Conservation (phyloP, 768 basidiomycete genomes). For the Podaxis sp. region DNA sequence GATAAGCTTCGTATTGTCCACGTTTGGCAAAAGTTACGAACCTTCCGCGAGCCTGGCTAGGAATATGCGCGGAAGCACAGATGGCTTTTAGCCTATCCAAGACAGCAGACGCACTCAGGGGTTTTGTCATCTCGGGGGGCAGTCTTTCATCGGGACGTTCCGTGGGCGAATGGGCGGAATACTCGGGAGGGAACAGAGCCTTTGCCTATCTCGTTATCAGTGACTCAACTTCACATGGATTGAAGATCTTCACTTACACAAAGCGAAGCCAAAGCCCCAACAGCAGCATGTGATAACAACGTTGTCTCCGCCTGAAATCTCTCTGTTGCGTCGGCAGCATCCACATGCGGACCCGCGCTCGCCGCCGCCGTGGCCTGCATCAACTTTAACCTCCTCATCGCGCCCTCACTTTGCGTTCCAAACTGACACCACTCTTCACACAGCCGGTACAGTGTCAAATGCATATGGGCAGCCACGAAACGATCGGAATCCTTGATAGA, state of each 20-base stretch:
- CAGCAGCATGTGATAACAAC: conserved; percentile 72
- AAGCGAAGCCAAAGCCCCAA: conserved; percentile 84
- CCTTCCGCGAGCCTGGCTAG: conserved; percentile 58
- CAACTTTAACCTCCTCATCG: conserved; percentile 60
- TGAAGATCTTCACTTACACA: conserved; percentile 56
- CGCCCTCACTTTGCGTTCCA: conserved; percentile 69
- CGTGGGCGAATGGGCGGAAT: conserved; percentile 55
- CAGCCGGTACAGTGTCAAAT: conserved; percentile 74
- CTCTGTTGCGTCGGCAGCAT: conserved; percentile 47
- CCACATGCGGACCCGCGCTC: conserved; percentile 49
- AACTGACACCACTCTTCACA: conserved; percentile 95
- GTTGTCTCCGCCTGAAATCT: conserved; percentile 67
- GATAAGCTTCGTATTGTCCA: conserved; percentile 9
- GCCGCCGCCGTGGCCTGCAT: conserved; percentile 69
- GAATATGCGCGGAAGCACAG: conserved; percentile 51
- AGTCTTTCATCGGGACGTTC: conserved; percentile 35
- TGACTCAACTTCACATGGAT: not conserved
- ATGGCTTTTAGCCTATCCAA: conserved; percentile 70
- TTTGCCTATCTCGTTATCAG: conserved; percentile 50
- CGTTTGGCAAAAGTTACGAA: conserved; percentile 29
- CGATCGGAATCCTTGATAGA: conserved; percentile 70
- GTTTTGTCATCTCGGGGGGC: conserved; percentile 44
- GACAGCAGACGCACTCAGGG: conserved; percentile 46
- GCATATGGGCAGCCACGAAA: conserved; percentile 70
- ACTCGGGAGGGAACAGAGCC: conserved; percentile 66